Evolutionary conservation across 352 stramenopile species (phyloP).

Genomic region (Phytophthora niederhauseri): DNA sequence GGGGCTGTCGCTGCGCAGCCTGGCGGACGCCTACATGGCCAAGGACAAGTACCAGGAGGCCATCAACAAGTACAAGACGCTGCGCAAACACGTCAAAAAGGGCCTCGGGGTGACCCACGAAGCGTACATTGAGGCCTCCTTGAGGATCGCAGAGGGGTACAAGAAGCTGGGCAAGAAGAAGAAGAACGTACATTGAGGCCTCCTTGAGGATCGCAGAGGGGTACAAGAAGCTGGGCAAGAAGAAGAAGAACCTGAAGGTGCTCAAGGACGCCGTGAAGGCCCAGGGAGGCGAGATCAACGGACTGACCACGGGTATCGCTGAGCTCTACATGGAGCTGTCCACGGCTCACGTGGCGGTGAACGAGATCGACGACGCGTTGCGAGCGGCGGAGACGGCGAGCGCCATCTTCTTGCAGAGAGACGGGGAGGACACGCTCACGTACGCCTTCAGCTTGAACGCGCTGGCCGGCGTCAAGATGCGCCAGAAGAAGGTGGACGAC

Average conservation of each 20-base stretch:
- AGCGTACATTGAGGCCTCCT: slow-evolving; percentile 72
- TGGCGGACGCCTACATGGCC: slow-evolving; percentile 82
- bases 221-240: slow-evolving; percentile 72
- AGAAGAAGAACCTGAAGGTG: slow-evolving; percentile 55
- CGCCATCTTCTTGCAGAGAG: slow-evolving; percentile 62
- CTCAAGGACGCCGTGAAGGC: slow-evolving; percentile 62
- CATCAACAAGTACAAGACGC: slow-evolving; percentile 69
- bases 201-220: slow-evolving; percentile 68
- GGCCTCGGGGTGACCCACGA: slow-evolving; percentile 73
- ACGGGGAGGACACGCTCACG: slow-evolving; percentile 65
- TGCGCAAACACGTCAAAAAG: slow-evolving; percentile 72
- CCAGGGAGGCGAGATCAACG: slow-evolving; percentile 64
- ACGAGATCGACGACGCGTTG: slow-evolving; percentile 49
- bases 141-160: slow-evolving; percentile 76
- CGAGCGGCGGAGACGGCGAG: slow-evolving; percentile 47
- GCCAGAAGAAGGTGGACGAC: slow-evolving; percentile 58
- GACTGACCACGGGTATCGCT: slow-evolving; percentile 66
- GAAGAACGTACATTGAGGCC: slow-evolving; percentile 69
- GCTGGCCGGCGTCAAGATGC: slow-evolving; percentile 79
- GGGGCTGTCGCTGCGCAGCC: slow-evolving; percentile 71
- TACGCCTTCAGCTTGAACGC: slow-evolving; percentile 87
- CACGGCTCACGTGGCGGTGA: slow-evolving; percentile 45
- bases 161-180: slow-evolving; percentile 67
- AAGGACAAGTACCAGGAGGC: slow-evolving; percentile 77
- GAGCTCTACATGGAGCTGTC: slow-evolving; percentile 86